Base-by-base conservation (phyloP, 805 yeast species). In the Tetrapisispora arboricola region DNA sequence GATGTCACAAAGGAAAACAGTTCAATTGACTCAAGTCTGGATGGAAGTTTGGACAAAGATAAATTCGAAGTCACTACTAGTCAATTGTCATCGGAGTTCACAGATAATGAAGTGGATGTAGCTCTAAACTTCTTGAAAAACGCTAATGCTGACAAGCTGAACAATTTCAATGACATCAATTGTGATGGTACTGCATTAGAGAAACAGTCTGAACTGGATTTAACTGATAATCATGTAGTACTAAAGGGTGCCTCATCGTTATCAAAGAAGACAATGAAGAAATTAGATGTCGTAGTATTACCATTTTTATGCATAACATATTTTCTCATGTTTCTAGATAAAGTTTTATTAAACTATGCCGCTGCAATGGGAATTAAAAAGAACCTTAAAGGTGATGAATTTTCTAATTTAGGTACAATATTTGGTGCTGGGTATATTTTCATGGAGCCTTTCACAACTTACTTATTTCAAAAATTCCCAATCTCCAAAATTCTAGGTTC, bases 341-440 rank as follows among this genome's bases (percentile, higher is more conserved):
- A 78, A 49, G 66, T 74, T n/a, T 57, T 77, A 38, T 57, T 73
- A 30, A 76, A 76, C 46, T 75, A 76, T 50, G 78, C 83, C 2
- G 78, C 78, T 13, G 76, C 77, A 1, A 73, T 78, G 80, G 82
- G 82, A 1, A 73, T 77, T 48, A 72, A 70, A 50, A 54, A 63
- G 2, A 66, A 73, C 49, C 61, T 75, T 45, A 60, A 62, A 29
- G 63, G 69, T 6, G 65, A 73, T 31, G 72, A 76, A 38, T 75
- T 69, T 49, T 70, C 76, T 18, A 68, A 74, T 48, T 53, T 75
- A 38, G 71, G 75, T 25, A 73, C 80, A 1, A 72, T 74, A 15
- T 68, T 74, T 44, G 72, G 72, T 40, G 76, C 68, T 12, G 66
- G 76, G 1, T 75, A 73, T 44, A 72, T 75, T 40, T 66, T 72